These are phyloP conservation scores for Zygnema circumcarinatum DNA, from an alignment of 139 green algal genomes.

Conservation along the genomic window DNA sequence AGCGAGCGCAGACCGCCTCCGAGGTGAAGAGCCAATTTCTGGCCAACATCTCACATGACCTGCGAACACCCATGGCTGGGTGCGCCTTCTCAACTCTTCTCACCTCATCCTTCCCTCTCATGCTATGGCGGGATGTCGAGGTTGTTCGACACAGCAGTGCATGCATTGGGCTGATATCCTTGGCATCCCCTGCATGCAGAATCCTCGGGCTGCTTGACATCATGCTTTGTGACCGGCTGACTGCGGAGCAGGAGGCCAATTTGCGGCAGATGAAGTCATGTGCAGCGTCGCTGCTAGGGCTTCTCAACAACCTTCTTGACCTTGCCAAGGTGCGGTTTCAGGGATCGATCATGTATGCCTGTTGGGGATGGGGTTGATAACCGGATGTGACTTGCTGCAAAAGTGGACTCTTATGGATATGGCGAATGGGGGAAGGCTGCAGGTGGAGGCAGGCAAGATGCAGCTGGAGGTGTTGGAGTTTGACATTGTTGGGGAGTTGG, in stretches of 20 bases:
- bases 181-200: too few relatives aligned
- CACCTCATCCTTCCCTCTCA: too few relatives aligned
- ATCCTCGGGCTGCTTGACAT: slow-evolving; percentile 64
- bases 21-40: slow-evolving; percentile 60
- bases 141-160: too few relatives aligned
- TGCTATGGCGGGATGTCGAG: too few relatives aligned
- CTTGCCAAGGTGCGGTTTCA: slow-evolving; percentile 41
- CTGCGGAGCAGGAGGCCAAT: slow-evolving; percentile 44
- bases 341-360: too few relatives aligned
- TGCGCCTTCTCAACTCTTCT: not conserved
- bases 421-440: not conserved
- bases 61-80: slow-evolving; percentile 56
- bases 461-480: slow-evolving; percentile 50
- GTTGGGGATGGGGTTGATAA: too few relatives aligned
- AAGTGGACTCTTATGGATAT: too few relatives aligned
- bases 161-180: too few relatives aligned
- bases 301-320: slow-evolving; percentile 61
- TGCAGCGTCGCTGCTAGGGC: slow-evolving; percentile 31
- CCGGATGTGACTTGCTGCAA: too few relatives aligned
- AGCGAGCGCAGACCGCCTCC: slow-evolving; percentile 20
- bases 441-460: slow-evolving; percentile 56
- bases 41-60: slow-evolving; percentile 53
- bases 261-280: slow-evolving; percentile 52
- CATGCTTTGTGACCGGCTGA: slow-evolving; percentile 50
- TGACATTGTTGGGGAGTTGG: slow-evolving; percentile 48